Evolutionary conservation across 345 rosid genomes (phyloP), one percentile per base, ranked within the genome.

Genomic region (Aquilaria malaccensis): DNA sequence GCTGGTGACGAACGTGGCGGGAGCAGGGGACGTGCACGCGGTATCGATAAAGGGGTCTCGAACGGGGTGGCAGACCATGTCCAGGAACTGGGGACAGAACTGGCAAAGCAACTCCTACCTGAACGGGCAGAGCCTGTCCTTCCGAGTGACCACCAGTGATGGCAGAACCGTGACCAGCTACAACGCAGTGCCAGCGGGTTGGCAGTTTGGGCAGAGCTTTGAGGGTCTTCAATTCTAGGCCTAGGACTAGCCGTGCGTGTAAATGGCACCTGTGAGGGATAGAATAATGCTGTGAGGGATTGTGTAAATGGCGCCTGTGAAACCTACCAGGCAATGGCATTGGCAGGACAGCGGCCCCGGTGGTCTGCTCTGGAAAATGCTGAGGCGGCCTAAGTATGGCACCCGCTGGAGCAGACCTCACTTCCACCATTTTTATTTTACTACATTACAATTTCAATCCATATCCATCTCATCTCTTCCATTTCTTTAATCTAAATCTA

Each of bases 51-150:
- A 85, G 55, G 88, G 92, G 10, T 79, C 86, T 10, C 72, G 68
- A 66, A 79, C 83, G 3, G 53, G 79, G 32, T 85, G 92, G 92
- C 88, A 83, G 64, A 10, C 80, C 4, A 62, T 83, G 88, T 85
- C 86, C 2, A 77, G 92, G 69, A 85, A 83, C 70, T 83, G 86
- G 88, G 91, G 88, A 30, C 88, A 85, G 61, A 83, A 83, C 3
- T 85, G 91, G 91, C 86, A 85, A 62, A 83, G 85, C 59, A 77
- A 79, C 65, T 55, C 80, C 22, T 74, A 76, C 67, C 80, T 83
- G 2, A 69, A 77, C 55, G 92, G 82, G 2, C 88, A 83, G 57
- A 69, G 73, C 50, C 78, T 85, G 11, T 81, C 88, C 4, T 81
- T 83, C 61, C 70, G 66, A 47, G 86, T 86, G 55, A 83, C 80